These are phyloP conservation scores for Termitomyces titanicus DNA, from an alignment of 768 basidiomycete species.

Conservation along the genomic window DNA sequence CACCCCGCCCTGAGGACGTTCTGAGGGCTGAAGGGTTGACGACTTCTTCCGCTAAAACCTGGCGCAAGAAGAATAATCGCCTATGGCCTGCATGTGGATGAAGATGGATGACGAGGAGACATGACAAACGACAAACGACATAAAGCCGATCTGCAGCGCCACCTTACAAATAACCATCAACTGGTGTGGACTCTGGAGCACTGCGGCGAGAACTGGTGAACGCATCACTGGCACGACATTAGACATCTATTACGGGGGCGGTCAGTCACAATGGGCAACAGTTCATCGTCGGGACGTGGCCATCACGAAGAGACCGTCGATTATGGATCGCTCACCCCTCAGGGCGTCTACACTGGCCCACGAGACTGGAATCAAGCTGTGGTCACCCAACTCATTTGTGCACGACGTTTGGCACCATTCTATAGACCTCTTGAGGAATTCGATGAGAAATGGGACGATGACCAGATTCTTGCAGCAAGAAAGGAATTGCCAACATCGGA, in stretches of 20 bases:
- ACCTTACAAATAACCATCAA: constrained; percentile 37
- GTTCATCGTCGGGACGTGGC: constrained; percentile 68
- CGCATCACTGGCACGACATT: constrained; percentile 4
- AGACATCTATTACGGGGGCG: constrained; percentile 2
- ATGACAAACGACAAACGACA: too few species aligned
- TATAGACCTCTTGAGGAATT: constrained; percentile 96
- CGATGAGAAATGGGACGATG: constrained; percentile 84
- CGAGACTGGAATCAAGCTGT: constrained; percentile 88
- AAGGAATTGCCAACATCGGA: constrained; percentile 54
- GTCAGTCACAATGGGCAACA: constrained; percentile 67
- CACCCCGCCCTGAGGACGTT: neutral
- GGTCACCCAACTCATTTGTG: constrained; percentile 84
- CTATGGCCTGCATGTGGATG: neutral
- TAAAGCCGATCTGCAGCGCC: constrained; percentile 20
- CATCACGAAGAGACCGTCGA: constrained; percentile 85
- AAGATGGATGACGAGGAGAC: constrained; percentile 4
- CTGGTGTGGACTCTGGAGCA: constrained; percentile 17
- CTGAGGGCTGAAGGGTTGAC: neutral
- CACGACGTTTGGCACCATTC: constrained; percentile 90
- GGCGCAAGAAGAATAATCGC: neutral
- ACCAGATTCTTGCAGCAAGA: constrained; percentile 78
- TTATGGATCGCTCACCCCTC: constrained; percentile 75
- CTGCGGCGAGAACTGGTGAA: constrained; percentile 9
- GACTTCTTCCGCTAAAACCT: neutral
- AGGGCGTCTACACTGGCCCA: constrained; percentile 81